Evolutionary conservation across 352 stramenopile genomes (phyloP).

Genomic region (Phytophthora multivora): DNA sequence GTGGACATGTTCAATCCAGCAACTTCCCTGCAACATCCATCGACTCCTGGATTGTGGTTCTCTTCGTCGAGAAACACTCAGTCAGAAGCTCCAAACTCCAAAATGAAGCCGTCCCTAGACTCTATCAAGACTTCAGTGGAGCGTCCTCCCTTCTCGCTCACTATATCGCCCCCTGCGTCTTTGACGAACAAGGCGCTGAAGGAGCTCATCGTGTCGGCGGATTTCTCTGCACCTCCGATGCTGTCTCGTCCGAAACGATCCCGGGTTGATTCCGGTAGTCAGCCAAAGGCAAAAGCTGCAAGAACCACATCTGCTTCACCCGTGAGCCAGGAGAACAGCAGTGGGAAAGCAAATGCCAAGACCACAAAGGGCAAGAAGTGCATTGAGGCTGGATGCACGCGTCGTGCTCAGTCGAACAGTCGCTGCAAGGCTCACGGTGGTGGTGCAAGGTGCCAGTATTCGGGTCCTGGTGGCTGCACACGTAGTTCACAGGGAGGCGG

Average conservation of each 20-base stretch:
- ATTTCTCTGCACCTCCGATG: conserved; percentile 12
- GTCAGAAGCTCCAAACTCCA: neutral
- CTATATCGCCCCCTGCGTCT: conserved; percentile 36
- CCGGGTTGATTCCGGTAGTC: neutral
- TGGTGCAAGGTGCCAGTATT: conserved; percentile 72
- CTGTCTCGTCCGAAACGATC: conserved; percentile 23
- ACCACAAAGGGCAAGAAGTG: conserved; percentile 78
- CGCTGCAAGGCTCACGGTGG: conserved; percentile 83
- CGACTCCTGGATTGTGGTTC: conserved; percentile 22
- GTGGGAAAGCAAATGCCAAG: conserved; percentile 27
- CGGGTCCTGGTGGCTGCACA: conserved; percentile 60
- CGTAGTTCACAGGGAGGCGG: conserved; percentile 79
- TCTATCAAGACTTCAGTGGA: conserved; percentile 21
- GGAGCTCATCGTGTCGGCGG: conserved; percentile 44
- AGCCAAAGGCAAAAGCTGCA: conserved; percentile 19
- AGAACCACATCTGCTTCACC: conserved; percentile 17
- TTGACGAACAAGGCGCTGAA: conserved; percentile 38
- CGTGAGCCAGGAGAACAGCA: conserved; percentile 18
- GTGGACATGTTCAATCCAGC: conserved; percentile 32
- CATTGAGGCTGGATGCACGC: conserved; percentile 56
- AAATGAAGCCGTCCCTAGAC: conserved; percentile 14
- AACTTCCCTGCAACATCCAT: conserved; percentile 4
- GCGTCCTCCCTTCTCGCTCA: conserved; percentile 27
- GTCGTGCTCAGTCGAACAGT: conserved; percentile 82
- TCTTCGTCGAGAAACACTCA: conserved; percentile 7